Evolutionary conservation across 2,329 filamentous ascomycete species (phyloP).

Genomic region (Xylariaceae sp.): DNA sequence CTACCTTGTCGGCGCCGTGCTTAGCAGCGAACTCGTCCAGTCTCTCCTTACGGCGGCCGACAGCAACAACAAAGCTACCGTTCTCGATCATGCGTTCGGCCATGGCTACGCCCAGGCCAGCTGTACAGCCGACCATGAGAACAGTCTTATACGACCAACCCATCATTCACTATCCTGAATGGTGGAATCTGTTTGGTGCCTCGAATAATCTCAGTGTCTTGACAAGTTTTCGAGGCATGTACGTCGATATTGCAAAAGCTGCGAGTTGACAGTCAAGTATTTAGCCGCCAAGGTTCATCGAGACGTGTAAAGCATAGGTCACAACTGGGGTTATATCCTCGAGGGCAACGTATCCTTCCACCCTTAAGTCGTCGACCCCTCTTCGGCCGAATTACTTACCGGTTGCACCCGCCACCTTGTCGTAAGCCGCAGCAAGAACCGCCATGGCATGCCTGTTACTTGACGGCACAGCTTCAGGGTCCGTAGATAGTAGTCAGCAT

Average conservation of each 20-base stretch:
- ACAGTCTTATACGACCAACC: slow-evolving; percentile 39
- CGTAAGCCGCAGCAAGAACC: too few relatives aligned
- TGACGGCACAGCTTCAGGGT: too few relatives aligned
- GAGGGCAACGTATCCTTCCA: neutral
- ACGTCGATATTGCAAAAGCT: neutral
- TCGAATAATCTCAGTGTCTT: neutral
- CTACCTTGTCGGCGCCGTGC: slow-evolving; percentile 52
- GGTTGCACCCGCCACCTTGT: neutral
- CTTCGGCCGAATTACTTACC: neutral
- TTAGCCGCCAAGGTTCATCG: slow-evolving; percentile 13
- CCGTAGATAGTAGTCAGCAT: neutral
- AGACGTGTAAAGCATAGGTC: too few relatives aligned
- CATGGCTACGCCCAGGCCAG: slow-evolving; percentile 38
- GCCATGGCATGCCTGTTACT: too few relatives aligned
- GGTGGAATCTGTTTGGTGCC: neutral
- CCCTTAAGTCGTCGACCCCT: neutral
- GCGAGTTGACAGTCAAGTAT: neutral
- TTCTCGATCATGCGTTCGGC: slow-evolving; percentile 47
- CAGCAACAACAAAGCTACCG: slow-evolving; percentile 59
- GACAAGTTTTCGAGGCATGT: neutral
- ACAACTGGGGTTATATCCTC: neutral
- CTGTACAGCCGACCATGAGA: slow-evolving; percentile 39
- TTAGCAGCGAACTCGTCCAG: slow-evolving; percentile 56
- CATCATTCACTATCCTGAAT: slow-evolving; percentile 22
- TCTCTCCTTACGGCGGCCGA: slow-evolving; percentile 60